Evolutionary conservation across 73 alveolate species (phyloP), one percentile per base, ranked within the genome.

Genomic region (Paraurostyla sp.): DNA sequence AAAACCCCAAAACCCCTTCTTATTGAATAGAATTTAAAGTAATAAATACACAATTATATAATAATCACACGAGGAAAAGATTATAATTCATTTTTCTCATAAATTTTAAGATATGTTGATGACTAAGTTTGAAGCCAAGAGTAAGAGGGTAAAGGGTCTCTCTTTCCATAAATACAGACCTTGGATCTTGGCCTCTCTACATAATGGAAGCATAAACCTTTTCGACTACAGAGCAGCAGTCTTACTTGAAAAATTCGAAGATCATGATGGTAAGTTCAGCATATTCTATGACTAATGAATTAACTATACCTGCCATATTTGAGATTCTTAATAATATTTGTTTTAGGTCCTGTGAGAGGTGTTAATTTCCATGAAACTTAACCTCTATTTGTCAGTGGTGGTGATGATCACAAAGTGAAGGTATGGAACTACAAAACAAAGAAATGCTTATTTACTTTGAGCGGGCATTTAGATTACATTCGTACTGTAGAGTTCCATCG

Each of bases 381-480:
- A 87, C 99, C 99, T 25, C 93, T 97, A 43, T 98, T 98, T 80
- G 99, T 97, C 33, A 94, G 99, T 46, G 99, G 99, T 16, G 99
- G 99, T 46, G 99, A 99, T 90, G 99, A 99, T 90, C 94, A 97
- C 95, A 99, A 98, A 71, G 97, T 99, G 63, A 99, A 96, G 80
- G 98, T 97, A 35, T 93, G 97, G 97, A 96, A 96, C 92, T 98
- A 96, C 92, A 96, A 96, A 93, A 73, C 92, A 62, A 90, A 97
- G 65, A 98, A 97, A 87, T 98, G 99, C 88, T 94, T 95, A 84
- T 93, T 92, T 85, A 91, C 98, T 46, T 87, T 97, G 92, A 87
- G 91, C 51, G 99, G 99, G 52, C 99, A 98, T 82, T 90, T 97
- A 71, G 99, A 98, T 92, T 98, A 97, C 93, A 96, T 98, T 29